Evolutionary conservation across 352 stramenopile species (phyloP).

Genomic region (Phytophthora pini): DNA sequence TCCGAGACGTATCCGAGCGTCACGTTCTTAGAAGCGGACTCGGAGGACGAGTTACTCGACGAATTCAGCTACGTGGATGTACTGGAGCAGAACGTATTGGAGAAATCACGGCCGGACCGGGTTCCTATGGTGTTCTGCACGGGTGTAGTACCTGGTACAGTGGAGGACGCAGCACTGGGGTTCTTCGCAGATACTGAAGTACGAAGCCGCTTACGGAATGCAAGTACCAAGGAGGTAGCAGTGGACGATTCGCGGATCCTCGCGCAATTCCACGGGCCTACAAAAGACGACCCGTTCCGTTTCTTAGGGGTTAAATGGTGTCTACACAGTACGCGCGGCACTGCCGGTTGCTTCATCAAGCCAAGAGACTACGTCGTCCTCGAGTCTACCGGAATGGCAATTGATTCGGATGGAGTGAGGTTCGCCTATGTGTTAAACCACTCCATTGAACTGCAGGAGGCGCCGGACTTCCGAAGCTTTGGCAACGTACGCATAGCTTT

Average conservation of each 20-base stretch:
- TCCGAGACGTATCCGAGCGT: constrained; percentile 26
- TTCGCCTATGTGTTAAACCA: constrained; percentile 45
- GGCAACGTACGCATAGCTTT: constrained; percentile 32
- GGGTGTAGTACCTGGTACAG: constrained; percentile 36
- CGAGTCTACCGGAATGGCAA: constrained; percentile 52
- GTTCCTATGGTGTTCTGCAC: constrained; percentile 38
- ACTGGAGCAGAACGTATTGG: constrained; percentile 34
- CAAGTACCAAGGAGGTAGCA: constrained; percentile 25
- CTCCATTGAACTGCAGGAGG: constrained; percentile 38
- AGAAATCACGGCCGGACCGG: constrained; percentile 28
- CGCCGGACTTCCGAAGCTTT: constrained; percentile 36
- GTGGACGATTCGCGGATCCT: constrained; percentile 42
- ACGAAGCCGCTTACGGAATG: constrained; percentile 30
- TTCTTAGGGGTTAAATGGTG: constrained; percentile 62
- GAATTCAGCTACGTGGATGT: constrained; percentile 22
- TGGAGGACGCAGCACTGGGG: constrained; percentile 49
- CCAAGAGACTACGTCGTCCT: constrained; percentile 57
- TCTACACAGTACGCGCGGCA: constrained; percentile 13
- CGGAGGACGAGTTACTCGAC: constrained; percentile 17
- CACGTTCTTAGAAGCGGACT: constrained; percentile 19
- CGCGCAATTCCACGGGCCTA: constrained; percentile 42
- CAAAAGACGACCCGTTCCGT: constrained; percentile 46
- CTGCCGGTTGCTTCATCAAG: constrained; percentile 39
- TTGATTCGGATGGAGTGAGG: constrained; percentile 36
- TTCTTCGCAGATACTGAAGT: constrained; percentile 44